phyloP scores from a whole-genome alignment of 768 basidiomycete genomes.

The Lactifluus piperatus region DNA sequence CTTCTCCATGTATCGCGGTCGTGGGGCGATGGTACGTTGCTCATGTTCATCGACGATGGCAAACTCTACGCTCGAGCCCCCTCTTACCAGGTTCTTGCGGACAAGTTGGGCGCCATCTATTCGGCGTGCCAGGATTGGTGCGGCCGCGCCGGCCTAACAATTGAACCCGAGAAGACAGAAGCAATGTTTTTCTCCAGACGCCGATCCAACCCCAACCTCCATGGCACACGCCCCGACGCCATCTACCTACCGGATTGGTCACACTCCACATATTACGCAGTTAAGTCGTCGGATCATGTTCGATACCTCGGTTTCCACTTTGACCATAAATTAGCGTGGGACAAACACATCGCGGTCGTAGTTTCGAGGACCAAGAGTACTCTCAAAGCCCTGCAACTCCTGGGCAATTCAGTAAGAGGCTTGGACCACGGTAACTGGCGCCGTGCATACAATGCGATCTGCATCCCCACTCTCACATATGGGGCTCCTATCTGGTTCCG shows the following conservation, averaged over 20 bases:
- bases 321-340: background rate
- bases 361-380: background rate
- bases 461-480: too few relatives aligned
- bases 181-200: background rate
- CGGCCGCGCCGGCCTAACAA: background rate
- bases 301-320: background rate
- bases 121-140: background rate
- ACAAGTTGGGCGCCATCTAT: too few relatives aligned
- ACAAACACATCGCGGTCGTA: background rate
- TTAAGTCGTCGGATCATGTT: background rate
- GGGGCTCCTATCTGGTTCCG: too few relatives aligned
- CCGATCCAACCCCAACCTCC: background rate
- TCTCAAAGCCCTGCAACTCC: background rate
- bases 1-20: background rate
- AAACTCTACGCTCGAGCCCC: background rate
- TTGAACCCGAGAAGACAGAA: background rate
- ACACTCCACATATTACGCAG: too few relatives aligned
- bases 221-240: too few relatives aligned
- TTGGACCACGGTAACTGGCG: background rate
- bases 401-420: background rate
- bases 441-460: background rate
- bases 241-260: too few relatives aligned
- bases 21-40: too few relatives aligned
- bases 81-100: too few relatives aligned
- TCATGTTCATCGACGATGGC: too few relatives aligned